phyloP scores from a whole-genome alignment of 768 basidiomycete species.

The Lepiota subincarnata region DNA sequence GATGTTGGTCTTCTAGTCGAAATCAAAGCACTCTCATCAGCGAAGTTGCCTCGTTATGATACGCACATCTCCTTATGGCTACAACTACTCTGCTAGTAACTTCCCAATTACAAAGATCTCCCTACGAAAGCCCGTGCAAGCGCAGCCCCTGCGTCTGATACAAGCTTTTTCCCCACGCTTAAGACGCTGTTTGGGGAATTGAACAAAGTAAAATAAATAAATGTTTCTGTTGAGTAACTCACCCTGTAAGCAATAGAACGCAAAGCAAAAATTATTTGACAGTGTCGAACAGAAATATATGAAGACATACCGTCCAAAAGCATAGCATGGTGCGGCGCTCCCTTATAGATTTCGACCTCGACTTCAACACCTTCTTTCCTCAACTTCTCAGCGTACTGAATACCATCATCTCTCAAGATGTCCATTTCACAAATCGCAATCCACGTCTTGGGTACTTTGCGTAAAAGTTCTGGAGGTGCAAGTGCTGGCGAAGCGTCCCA shows the following conservation, averaged over 20 bases:
- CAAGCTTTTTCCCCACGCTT: conserved; percentile 11
- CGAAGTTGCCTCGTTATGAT: too few relatives aligned
- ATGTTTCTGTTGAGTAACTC: neutral
- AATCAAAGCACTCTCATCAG: too few relatives aligned
- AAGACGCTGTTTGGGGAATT: neutral
- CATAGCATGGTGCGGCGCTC: conserved; percentile 69
- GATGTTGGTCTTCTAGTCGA: too few relatives aligned
- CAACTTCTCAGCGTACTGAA: conserved; percentile 58
- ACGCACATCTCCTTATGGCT: too few relatives aligned
- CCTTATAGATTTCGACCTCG: conserved; percentile 53
- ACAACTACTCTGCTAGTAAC: too few relatives aligned
- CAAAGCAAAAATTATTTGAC: neutral
- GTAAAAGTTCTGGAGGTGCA: conserved; percentile 52
- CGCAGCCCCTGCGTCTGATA: conserved; percentile 10
- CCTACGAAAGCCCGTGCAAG: conserved; percentile 1
- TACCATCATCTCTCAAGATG: conserved; percentile 62
- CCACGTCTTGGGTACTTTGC: conserved; percentile 53
- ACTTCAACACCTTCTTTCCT: conserved; percentile 46
- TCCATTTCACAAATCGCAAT: conserved; percentile 64
- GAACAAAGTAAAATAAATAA: neutral
- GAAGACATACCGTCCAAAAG: conserved; percentile 61
- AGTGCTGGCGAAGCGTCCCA: conserved; percentile 72
- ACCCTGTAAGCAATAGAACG: neutral
- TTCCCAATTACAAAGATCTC: too few relatives aligned
- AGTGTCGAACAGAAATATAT: neutral